Conservation (phyloP, 2,329 filamentous ascomycete species). For the Phialophora chinensis region DNA sequence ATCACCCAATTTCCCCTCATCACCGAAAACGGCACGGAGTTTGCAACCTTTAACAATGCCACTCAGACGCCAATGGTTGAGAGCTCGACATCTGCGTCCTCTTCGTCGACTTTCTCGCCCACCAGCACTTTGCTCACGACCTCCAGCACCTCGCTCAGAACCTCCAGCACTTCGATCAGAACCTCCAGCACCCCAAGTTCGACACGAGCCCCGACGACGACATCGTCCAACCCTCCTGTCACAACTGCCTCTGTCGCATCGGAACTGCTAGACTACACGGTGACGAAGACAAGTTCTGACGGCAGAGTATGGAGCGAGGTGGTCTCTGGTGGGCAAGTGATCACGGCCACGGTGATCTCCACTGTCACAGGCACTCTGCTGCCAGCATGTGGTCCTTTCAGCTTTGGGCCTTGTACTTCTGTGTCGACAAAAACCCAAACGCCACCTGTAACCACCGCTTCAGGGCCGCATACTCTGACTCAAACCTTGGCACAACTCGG, state of each 20-base stretch:
- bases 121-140: background rate
- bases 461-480: background rate
- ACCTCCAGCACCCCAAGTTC: too few relatives aligned
- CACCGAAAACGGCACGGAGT: background rate
- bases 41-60: constrained; percentile 1
- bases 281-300: background rate
- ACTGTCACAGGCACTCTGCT: background rate
- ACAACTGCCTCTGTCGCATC: background rate
- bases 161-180: background rate
- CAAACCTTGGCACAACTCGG: background rate
- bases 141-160: background rate
- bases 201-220: too few relatives aligned
- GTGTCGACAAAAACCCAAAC: background rate
- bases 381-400: constrained; percentile 1
- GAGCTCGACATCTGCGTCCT: background rate
- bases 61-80: constrained; percentile 7
- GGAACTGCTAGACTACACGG: background rate
- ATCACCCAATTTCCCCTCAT: constrained; percentile 20
- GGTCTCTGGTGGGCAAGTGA: background rate
- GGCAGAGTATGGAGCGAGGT: background rate
- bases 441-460: background rate
- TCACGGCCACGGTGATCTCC: background rate
- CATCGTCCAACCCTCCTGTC: background rate
- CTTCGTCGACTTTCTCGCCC: background rate
- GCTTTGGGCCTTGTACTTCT: background rate